Evolutionary conservation across 306 rosid species (phyloP).

Genomic region (Trifolium pratense): DNA sequence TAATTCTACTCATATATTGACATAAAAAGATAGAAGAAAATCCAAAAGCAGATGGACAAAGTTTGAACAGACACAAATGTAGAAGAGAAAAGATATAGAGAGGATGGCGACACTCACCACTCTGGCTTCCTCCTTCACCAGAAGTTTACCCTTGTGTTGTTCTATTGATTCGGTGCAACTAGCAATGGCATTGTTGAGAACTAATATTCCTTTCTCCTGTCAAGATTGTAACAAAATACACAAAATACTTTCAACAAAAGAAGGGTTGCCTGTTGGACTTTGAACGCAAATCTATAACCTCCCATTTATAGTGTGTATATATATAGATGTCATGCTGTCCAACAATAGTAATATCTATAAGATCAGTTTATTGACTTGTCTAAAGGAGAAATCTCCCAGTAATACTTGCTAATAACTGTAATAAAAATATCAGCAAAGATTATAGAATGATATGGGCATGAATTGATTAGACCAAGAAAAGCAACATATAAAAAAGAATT

Average conservation of each 20-base stretch:
- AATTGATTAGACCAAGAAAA: not conserved
- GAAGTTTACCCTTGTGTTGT: conserved; percentile 82
- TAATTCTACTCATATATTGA: not conserved
- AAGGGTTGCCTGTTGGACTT: not conserved
- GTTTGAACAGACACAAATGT: not conserved
- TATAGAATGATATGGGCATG: not conserved
- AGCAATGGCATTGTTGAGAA: conserved; percentile 71
- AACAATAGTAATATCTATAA: not conserved
- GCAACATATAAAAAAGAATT: not conserved
- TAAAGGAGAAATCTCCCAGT: not conserved
- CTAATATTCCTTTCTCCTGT: conserved; percentile 92
- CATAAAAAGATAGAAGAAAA: conserved; percentile 9
- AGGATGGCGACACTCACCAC: conserved; percentile 68
- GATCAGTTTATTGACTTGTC: not conserved
- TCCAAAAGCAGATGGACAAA: conserved; percentile 30
- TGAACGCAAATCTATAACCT: conserved; percentile 14
- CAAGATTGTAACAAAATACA: conserved; percentile 33
- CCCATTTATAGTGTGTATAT: not conserved
- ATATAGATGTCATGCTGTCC: conserved; percentile 3
- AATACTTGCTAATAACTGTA: not conserved
- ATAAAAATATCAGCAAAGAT: not conserved
- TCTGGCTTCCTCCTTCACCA: conserved; percentile 89
- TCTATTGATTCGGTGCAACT: conserved; percentile 84
- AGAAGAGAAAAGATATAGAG: conserved; percentile 23
- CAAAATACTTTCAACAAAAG: conserved; percentile 13